A percentile compares a stretch with the other conserved stretches of the same genome.
Conservation (phyloP, 2,329 filamentous ascomycete species). For the Colletotrichum coccodes region DNA sequence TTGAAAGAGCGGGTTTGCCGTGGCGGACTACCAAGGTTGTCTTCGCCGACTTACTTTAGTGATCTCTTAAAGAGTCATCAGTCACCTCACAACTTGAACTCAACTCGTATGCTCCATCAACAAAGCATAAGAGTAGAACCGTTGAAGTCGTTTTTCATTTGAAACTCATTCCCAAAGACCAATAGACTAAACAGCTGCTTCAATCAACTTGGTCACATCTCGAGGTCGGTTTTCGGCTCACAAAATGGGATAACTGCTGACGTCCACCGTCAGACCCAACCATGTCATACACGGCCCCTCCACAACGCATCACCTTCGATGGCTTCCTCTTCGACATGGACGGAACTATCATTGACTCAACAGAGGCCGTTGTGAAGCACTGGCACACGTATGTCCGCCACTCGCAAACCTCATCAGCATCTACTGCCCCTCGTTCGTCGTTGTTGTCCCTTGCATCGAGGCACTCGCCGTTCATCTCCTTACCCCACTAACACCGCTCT, state of each 20-base stretch:
- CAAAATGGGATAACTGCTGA: not conserved
- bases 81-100: constrained; percentile 4
- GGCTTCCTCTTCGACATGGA: constrained; percentile 81
- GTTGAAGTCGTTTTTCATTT: not conserved
- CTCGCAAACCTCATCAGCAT: not conserved
- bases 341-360: constrained; percentile 86
- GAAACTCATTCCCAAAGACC: not conserved
- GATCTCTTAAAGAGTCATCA: not conserved
- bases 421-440: constrained; percentile 9
- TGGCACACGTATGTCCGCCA: constrained; percentile 70
- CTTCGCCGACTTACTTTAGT: constrained; percentile 2
- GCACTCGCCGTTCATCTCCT: not conserved
- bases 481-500: constrained; percentile 31
- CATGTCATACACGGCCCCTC: constrained; percentile 31
- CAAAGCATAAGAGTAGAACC: not conserved
- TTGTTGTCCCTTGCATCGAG: constrained; percentile 13
- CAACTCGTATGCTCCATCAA: not conserved
- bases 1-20: not conserved
- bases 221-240: not conserved
- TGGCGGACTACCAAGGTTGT: constrained; percentile 22
- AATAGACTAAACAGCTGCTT: not conserved
- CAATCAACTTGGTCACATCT: not conserved
- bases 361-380: constrained; percentile 79
- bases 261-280: not conserved
- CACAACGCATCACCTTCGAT: constrained; percentile 49